Base-by-base conservation (phyloP, 2,329 filamentous ascomycete genomes). In the Fusarium sp. region DNA sequence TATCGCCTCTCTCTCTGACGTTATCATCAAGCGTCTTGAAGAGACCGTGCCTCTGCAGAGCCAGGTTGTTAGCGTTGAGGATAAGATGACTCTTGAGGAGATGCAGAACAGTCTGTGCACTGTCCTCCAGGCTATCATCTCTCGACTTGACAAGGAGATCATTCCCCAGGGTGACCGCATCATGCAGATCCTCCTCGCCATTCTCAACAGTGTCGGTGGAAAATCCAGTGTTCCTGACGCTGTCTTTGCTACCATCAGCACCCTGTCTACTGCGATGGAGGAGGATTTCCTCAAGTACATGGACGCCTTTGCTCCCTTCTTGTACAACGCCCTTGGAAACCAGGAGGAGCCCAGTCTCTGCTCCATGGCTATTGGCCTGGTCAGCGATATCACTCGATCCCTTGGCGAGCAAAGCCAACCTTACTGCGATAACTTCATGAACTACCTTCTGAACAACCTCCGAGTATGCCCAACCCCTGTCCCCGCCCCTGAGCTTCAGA, bases 391-490 rank as follows among this genome's bases (percentile, higher is more conserved):
- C 75, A 95, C 94, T 54, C 91, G 96, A 75, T 96, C 95, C 18
- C 86, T 98, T 78, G 93, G 94, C 78, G 91, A 94, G 78, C 92
- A 92, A 79, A 93, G 95, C 77, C 93, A 97, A 82, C 96, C 95
- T 60, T 98, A 91, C 85, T 99, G 96, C 81, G 96, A 99, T 77
- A 89, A 90, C 71, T 98, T 98, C 81, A 99, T 99, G 96, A 99
- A 99, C 86, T 92, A 96, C 79, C 86, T 99, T 62, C 88, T 99
- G 68, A 94, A 93, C 84, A 97, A 97, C 81, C 84, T 99, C 43
- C 89, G 93, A 80, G 91, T 93, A 80, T 78, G 87, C 85, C 42
- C 18, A n/a, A 52, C n/a, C 23, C 30, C 54, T 37, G 10, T 6
- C 48, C 10, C 7, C 44, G 13, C 45, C 31, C 50, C 19, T 50